Evolutionary conservation across 1,284 basidiomycete species (phyloP).

Genomic region (Ceratobasidium papillatum): DNA sequence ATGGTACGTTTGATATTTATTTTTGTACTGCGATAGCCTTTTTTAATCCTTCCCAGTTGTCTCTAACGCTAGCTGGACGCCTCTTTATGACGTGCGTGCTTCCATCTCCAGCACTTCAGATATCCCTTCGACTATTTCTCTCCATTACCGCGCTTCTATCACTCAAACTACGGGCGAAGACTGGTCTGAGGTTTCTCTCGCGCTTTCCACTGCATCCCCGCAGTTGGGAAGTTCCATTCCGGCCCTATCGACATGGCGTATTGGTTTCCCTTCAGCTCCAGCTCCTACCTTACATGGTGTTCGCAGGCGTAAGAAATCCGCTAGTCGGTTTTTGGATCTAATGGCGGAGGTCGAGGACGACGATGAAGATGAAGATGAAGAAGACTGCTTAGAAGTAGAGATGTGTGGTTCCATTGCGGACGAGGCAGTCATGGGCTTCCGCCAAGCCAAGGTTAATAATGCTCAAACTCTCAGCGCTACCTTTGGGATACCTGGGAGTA

Average conservation of each 20-base stretch:
- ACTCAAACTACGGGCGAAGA: conserved; percentile 47
- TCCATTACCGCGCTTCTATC: conserved; percentile 49
- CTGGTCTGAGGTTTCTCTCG: conserved; percentile 46
- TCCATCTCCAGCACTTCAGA: conserved; percentile 37
- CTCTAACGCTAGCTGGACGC: conserved; percentile 46
- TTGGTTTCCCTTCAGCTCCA: conserved; percentile 32
- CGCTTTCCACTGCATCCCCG: conserved; percentile 46
- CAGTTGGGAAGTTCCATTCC: conserved; percentile 45
- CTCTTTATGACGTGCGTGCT: conserved; percentile 46
- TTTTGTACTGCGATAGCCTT: not conserved
- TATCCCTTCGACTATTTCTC: conserved; percentile 32
- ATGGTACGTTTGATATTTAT: conserved; percentile 40
- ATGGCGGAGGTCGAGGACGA: too few species aligned
- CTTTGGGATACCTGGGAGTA: conserved; percentile 41
- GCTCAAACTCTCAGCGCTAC: conserved; percentile 32
- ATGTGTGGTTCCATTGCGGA: too few species aligned
- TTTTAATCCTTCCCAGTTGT: conserved; percentile 43
- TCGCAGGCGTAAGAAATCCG: too few species aligned
- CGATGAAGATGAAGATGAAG: too few species aligned
- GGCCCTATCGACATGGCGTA: conserved; percentile 38
- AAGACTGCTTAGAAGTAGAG: too few species aligned
- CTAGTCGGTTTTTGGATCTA: too few species aligned
- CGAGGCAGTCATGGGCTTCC: not conserved
- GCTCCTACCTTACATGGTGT: not conserved
- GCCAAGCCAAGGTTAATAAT: not conserved